Evolutionary conservation across 2,329 filamentous ascomycete species (phyloP).

Genomic region (Fusarium neocosmosporiellum): DNA sequence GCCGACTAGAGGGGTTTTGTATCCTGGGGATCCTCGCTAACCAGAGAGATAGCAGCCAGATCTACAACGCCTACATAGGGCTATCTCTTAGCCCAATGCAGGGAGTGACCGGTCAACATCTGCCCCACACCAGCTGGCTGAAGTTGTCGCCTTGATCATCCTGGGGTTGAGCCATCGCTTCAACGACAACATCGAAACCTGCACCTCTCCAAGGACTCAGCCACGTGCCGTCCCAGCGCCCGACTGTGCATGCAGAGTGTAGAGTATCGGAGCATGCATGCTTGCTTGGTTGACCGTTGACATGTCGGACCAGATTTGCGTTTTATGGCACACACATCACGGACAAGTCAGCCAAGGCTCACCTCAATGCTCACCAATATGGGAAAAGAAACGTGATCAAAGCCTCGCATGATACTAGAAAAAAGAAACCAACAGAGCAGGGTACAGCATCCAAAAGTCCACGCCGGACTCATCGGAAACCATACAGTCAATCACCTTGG

Average conservation of each 20-base stretch:
- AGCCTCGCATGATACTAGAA: background rate
- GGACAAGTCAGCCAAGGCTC: background rate
- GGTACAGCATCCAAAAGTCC: background rate
- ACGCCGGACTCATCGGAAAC: background rate
- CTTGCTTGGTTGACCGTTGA: background rate
- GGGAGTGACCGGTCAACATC: constrained; percentile 19
- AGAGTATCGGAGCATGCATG: background rate
- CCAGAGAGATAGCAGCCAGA: constrained; percentile 7
- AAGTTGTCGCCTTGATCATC: constrained; percentile 3
- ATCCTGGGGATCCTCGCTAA: background rate
- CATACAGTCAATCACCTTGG: background rate
- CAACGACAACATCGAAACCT: background rate
- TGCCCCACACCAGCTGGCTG: constrained; percentile 17
- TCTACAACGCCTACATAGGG: constrained; percentile 25
- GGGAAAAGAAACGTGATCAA: background rate
- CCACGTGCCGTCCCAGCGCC: background rate
- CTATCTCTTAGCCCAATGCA: constrained; percentile 23
- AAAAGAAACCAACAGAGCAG: background rate
- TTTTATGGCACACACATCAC: background rate
- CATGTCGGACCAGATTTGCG: background rate
- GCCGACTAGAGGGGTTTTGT: constrained; percentile 8
- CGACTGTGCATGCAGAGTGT: background rate
- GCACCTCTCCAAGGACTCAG: background rate
- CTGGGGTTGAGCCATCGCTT: background rate
- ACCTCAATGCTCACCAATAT: background rate